These are phyloP conservation scores for Starmerella asiatica DNA, from an alignment of 805 yeast genomes.

Conservation along the genomic window DNA sequence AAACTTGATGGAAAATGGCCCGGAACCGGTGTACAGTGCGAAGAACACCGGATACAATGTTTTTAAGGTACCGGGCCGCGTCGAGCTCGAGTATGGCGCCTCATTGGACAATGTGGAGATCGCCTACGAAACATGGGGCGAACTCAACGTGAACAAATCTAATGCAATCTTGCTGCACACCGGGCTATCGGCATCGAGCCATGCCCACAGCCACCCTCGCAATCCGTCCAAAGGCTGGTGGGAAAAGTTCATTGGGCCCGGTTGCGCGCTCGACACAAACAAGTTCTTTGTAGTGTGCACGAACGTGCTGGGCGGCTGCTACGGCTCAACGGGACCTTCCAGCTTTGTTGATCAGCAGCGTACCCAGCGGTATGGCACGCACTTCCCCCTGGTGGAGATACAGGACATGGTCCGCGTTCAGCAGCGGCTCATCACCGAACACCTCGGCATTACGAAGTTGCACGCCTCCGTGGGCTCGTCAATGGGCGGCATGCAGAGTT, in stretches of 20 bases:
- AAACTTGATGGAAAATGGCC: constrained; percentile 41
- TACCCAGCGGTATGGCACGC: constrained; percentile 54
- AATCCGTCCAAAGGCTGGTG: constrained; percentile 83
- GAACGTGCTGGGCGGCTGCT: constrained; percentile 87
- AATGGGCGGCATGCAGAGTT: constrained; percentile 98
- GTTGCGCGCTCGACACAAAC: constrained; percentile 59
- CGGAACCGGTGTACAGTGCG: constrained; percentile 68
- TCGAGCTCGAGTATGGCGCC: constrained; percentile 73
- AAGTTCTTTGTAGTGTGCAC: constrained; percentile 77
- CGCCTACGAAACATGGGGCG: constrained; percentile 94
- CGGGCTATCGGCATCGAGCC: constrained; percentile 86
- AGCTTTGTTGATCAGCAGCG: constrained; percentile 55
- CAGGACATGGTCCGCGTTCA: constrained; percentile 90
- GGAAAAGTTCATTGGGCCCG: constrained; percentile 88
- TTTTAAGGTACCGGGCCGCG: constrained; percentile 31
- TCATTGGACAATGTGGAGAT: constrained; percentile 55
- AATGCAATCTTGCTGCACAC: constrained; percentile 78
- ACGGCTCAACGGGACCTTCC: constrained; percentile 89
- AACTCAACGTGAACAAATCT: constrained; percentile 43
- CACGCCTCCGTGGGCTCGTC: constrained; percentile 81
- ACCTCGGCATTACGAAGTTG: constrained; percentile 48
- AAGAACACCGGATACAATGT: constrained; percentile 52
- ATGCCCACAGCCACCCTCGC: constrained; percentile 65
- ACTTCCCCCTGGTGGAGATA: constrained; percentile 74
- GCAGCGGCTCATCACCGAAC: constrained; percentile 47